Evolutionary conservation across 768 basidiomycete species (phyloP).

Genomic region (Lentinula guzmanii): DNA sequence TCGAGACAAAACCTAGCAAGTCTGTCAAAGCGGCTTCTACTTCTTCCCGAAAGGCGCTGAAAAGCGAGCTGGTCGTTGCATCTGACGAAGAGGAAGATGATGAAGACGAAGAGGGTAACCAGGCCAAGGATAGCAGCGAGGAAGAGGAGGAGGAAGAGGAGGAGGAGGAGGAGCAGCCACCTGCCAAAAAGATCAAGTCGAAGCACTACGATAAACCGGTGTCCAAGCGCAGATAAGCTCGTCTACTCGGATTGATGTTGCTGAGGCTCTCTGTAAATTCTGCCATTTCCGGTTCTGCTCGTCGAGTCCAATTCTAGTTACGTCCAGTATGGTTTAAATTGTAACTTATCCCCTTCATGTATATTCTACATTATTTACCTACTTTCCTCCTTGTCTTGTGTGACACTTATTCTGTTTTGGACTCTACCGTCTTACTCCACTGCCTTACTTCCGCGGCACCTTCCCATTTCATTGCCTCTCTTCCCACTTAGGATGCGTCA

Average conservation of each 20-base stretch:
- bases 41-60: not conserved
- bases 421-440: not conserved
- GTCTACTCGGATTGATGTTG: not conserved
- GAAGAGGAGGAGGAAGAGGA: not conserved
- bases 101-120: conserved; percentile 2
- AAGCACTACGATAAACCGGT: conserved; percentile 1
- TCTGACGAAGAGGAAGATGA: not conserved
- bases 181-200: conserved; percentile 1
- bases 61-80: not conserved
- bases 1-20: not conserved
- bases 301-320: not conserved
- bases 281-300: not conserved
- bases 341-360: not conserved
- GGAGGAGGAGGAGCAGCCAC: conserved; percentile 3
- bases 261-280: not conserved
- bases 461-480: no score
- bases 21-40: not conserved
- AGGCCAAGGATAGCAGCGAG: not conserved
- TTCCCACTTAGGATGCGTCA: no score
- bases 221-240: not conserved
- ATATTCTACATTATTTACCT: not conserved
- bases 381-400: not conserved
- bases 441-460: no score
- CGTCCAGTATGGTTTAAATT: not conserved
- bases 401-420: not conserved